Evolutionary conservation across 306 rosid genomes (phyloP).

Genomic region (Nissolia schottii): DNA sequence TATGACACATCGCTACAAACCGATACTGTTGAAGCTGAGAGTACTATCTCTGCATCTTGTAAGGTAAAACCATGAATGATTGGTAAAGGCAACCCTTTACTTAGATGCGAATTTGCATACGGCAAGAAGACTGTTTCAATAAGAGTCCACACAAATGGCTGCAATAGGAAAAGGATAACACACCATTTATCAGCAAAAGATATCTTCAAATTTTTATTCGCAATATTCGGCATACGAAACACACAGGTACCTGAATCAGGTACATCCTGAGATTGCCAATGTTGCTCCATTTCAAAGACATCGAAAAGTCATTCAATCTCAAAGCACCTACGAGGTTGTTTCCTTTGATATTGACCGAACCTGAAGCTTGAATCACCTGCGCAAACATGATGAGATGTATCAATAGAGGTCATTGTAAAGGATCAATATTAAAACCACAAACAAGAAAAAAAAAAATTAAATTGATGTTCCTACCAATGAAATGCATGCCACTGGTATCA

Average conservation of each 20-base stretch:
- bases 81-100: slow-evolving; percentile 76
- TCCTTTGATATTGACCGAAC: slow-evolving; percentile 53
- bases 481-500: slow-evolving; percentile 84
- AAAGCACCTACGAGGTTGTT: slow-evolving; percentile 70
- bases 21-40: slow-evolving; percentile 52
- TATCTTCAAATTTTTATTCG: not conserved
- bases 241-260: slow-evolving; percentile 65
- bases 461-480: slow-evolving; percentile 57
- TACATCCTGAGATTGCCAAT: slow-evolving; percentile 69
- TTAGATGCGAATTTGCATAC: slow-evolving; percentile 57
- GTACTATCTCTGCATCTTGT: slow-evolving; percentile 53
- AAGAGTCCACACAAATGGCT: slow-evolving; percentile 72
- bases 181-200: not conserved
- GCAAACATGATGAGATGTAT: slow-evolving; percentile 10
- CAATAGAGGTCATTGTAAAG: not conserved
- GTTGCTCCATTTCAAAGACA: slow-evolving; percentile 86
- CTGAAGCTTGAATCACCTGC: slow-evolving; percentile 63
- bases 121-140: slow-evolving; percentile 75
- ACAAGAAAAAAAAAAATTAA: not conserved
- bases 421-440: not conserved
- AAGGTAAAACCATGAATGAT: slow-evolving; percentile 69
- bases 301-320: slow-evolving; percentile 53
- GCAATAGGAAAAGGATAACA: slow-evolving; percentile 30
- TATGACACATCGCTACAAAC: slow-evolving; percentile 61
- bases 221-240: not conserved